Percentiles rank a stretch among this genome's conserved stretches.
These are phyloP conservation scores for Myriangium duriaei DNA, from an alignment of 2,329 filamentous ascomycete genomes.

Conservation along the genomic window DNA sequence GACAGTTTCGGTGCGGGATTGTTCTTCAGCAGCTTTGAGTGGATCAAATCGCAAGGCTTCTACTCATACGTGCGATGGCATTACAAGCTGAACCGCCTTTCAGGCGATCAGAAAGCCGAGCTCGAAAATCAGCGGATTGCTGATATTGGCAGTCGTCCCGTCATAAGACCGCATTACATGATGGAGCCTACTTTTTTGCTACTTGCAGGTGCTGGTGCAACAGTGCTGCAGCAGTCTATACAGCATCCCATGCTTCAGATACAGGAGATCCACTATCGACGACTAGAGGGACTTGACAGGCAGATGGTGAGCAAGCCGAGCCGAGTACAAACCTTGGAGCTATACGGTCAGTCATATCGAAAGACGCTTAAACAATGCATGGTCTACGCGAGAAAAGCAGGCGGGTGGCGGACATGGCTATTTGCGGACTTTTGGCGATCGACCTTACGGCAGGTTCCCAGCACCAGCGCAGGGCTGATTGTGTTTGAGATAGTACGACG, in stretches of 20 bases:
- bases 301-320: constrained; percentile 20
- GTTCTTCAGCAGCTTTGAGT: constrained; percentile 67
- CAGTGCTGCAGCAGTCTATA: constrained; percentile 54
- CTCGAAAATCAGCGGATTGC: constrained; percentile 17
- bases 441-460: constrained; percentile 61
- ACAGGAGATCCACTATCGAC: constrained; percentile 60
- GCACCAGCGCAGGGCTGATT: constrained; percentile 63
- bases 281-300: constrained; percentile 59
- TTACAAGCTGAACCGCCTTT: constrained; percentile 39
- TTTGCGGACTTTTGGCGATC: constrained; percentile 62
- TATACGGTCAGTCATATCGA: constrained; percentile 60
- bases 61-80: constrained; percentile 60
- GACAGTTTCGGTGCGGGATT: constrained; percentile 57
- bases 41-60: constrained; percentile 60
- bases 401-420: constrained; percentile 49
- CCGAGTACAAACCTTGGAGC: constrained; percentile 39
- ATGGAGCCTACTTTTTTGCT: constrained; percentile 62
- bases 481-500: constrained; percentile 65
- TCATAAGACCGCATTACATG: constrained; percentile 62
- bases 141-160: constrained; percentile 22
- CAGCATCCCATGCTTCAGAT: constrained; percentile 61
- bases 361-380: constrained; percentile 52
- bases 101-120: constrained; percentile 21
- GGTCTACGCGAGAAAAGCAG: constrained; percentile 45
- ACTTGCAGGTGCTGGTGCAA: constrained; percentile 55